Conservation (phyloP, 371 early-diverging fungal species). For the Lichtheimia ramosa region DNA sequence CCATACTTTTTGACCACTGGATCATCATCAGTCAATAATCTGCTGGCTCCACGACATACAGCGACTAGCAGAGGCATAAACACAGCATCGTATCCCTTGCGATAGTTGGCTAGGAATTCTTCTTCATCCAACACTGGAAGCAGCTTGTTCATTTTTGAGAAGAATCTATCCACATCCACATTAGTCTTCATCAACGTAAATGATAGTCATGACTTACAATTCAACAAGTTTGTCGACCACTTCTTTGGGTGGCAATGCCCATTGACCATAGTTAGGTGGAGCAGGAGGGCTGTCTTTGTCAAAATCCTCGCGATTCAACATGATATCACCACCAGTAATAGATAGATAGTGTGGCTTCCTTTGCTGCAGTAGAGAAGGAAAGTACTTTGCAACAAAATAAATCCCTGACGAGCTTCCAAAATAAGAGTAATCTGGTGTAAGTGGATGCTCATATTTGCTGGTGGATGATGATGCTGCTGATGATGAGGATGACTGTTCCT, state of each 20-base stretch:
- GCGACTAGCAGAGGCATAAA: conserved; percentile 19
- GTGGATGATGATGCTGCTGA: neutral
- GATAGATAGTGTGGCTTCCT: neutral
- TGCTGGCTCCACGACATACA: conserved; percentile 21
- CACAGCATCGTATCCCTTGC: neutral
- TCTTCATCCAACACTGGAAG: conserved; percentile 43
- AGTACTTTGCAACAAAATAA: conserved; percentile 29
- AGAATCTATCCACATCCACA: conserved; percentile 17
- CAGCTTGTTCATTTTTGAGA: conserved; percentile 24
- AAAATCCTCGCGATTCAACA: neutral
- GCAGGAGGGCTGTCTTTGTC: neutral
- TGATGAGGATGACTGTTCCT: neutral
- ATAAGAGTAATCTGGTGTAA: conserved; percentile 14
- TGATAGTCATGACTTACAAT: conserved; percentile 15
- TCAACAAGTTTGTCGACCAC: conserved; percentile 25
- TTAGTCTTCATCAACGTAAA: neutral
- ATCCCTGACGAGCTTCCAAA: conserved; percentile 44
- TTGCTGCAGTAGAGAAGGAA: conserved; percentile 5
- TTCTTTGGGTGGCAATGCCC: conserved; percentile 35
- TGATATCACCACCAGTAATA: neutral
- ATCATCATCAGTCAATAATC: conserved; percentile 25
- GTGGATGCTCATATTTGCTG: too few species aligned
- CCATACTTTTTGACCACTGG: conserved; percentile 21
- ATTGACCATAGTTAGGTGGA: conserved; percentile 3
- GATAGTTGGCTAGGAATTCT: conserved; percentile 27